These are phyloP conservation scores for Epicoccum nigrum DNA, from an alignment of 2,329 filamentous ascomycete genomes.

Conservation along the genomic window DNA sequence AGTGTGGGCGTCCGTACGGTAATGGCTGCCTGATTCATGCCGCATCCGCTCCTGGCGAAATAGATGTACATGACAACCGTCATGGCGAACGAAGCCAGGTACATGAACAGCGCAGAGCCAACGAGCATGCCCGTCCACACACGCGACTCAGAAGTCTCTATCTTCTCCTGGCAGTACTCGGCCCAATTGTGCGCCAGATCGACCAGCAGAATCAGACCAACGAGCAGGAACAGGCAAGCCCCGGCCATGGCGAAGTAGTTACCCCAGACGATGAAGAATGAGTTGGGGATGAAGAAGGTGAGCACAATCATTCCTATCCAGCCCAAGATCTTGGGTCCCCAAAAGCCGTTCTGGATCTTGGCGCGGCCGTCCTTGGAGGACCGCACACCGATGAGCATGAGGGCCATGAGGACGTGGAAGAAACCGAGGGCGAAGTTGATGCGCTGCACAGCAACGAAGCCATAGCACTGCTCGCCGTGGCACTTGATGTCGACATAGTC, in stretches of 20 bases:
- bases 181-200: conserved; percentile 97
- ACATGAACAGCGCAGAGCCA: conserved; percentile 93
- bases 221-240: conserved; percentile 90
- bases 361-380: conserved; percentile 88
- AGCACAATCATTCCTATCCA: conserved; percentile 88
- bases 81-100: conserved; percentile 87
- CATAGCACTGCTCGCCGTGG: conserved; percentile 85
- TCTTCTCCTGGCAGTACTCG: conserved; percentile 92
- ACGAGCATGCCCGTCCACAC: conserved; percentile 87
- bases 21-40: conserved; percentile 97
- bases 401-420: conserved; percentile 86
- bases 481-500: conserved; percentile 97
- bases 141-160: conserved; percentile 84
- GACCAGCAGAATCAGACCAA: conserved; percentile 89
- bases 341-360: conserved; percentile 94
- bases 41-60: conserved; percentile 80
- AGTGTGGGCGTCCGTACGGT: conserved; percentile 58
- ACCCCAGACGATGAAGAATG: conserved; percentile 94
- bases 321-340: conserved; percentile 91
- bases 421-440: conserved; percentile 97
- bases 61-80: conserved; percentile 97
- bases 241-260: conserved; percentile 89
- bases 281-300: conserved; percentile 94
- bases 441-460: conserved; percentile 94
- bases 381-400: conserved; percentile 83